Conservation (phyloP, 73 alveolate species). For the Tetrahymena thermophila region DNA sequence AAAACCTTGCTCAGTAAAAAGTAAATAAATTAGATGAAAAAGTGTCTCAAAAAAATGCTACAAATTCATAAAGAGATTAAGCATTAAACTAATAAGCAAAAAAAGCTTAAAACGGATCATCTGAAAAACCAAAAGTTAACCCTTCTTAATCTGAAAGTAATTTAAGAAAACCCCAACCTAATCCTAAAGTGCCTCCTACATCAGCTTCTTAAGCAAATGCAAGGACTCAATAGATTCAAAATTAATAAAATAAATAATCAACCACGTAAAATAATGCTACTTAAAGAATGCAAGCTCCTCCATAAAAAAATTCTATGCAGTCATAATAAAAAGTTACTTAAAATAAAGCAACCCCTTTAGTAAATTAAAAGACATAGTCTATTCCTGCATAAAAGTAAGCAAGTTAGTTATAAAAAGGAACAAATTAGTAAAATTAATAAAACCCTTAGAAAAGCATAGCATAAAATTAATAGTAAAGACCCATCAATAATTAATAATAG, state of each 20-base stretch:
- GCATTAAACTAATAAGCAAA: not conserved
- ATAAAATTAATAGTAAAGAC: not conserved
- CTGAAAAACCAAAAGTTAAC: not conserved
- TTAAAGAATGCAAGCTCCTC: not conserved
- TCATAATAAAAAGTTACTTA: not conserved
- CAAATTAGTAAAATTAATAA: not conserved
- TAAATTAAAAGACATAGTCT: not conserved
- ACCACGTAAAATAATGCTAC: not conserved
- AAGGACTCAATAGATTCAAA: not conserved
- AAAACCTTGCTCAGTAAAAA: not conserved
- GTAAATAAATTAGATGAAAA: not conserved
- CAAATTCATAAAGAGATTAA: not conserved
- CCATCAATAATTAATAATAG: not conserved
- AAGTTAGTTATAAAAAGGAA: not conserved
- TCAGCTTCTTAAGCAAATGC: not conserved
- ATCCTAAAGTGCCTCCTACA: not conserved
- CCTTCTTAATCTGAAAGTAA: not conserved
- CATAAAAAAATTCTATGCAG: not conserved
- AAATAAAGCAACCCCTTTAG: not conserved
- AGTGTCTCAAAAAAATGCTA: not conserved
- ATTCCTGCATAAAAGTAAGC: not conserved
- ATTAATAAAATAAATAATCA: not conserved
- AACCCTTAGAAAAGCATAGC: not conserved
- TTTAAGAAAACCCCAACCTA: not conserved
- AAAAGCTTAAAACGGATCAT: not conserved